These are phyloP conservation scores for Mortierella claussenii DNA, from an alignment of 192 early-diverging fungal genomes.

Conservation along the genomic window DNA sequence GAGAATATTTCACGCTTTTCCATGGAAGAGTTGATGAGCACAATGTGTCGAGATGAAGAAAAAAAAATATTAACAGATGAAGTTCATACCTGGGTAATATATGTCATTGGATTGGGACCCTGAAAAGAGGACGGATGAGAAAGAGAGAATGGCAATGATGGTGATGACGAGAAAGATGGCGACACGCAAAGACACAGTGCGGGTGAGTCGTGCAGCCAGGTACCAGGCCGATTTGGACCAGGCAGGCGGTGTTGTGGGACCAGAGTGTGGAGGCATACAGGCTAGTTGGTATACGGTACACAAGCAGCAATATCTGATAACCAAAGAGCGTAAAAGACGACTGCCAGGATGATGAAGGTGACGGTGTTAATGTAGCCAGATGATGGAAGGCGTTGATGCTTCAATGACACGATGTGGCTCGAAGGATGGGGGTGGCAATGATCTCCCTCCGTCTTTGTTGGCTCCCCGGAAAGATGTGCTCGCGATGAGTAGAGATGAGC, in stretches of 20 bases:
- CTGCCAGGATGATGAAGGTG: no score
- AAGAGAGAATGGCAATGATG: conserved; percentile 38
- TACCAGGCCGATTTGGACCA: conserved; percentile 15
- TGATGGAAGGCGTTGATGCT: no score
- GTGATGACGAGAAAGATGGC: conserved; percentile 32
- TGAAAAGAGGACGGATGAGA: conserved; percentile 45
- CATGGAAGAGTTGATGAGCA: no score
- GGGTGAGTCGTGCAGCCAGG: conserved; percentile 11
- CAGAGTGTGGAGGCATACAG: conserved; percentile 27
- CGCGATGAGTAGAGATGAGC: background rate
- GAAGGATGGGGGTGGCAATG: conserved; percentile 2
- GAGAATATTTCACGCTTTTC: background rate
- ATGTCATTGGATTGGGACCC: conserved; percentile 40
- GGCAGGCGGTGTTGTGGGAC: conserved; percentile 21
- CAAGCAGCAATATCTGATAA: no score
- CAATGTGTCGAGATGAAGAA: no score
- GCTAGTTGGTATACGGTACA: no score
- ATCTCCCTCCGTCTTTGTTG: background rate
- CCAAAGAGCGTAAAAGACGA: no score
- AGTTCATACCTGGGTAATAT: conserved; percentile 37
- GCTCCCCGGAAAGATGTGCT: background rate
- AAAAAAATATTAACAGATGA: no score
- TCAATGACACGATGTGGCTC: no score
- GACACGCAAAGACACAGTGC: conserved; percentile 30
- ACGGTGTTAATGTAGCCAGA: no score